phyloP scores from a whole-genome alignment of 2,329 filamentous ascomycete genomes.

The Akanthomyces uredinophilus region DNA sequence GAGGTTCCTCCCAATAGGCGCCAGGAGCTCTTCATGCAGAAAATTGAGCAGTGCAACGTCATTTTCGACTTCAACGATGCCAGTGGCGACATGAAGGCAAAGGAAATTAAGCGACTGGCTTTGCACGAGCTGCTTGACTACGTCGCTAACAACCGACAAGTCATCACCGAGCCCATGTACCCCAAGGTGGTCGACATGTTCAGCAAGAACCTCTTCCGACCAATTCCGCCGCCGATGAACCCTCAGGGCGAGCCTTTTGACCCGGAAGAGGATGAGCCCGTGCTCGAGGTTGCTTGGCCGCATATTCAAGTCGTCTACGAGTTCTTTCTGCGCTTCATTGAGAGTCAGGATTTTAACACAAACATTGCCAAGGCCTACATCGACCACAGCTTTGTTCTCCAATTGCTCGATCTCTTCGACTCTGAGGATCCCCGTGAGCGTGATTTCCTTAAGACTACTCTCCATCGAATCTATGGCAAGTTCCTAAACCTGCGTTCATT shows the following conservation, averaged over 20 bases:
- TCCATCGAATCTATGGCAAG: conserved; percentile 98
- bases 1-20: conserved; percentile 92
- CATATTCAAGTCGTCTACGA: conserved; percentile 99
- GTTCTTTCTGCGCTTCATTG: conserved; percentile 97
- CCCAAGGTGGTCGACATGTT: conserved; percentile 99
- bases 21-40: conserved; percentile 98
- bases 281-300: conserved; percentile 96
- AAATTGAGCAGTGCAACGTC: conserved; percentile 99
- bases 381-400: conserved; percentile 94
- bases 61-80: conserved; percentile 99
- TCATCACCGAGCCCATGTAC: conserved; percentile 99
- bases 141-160: conserved; percentile 95
- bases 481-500: conserved; percentile 97
- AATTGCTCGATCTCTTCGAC: conserved; percentile 95
- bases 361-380: conserved; percentile 99
- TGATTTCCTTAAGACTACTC: conserved; percentile 95
- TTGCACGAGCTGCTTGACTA: conserved; percentile 96
- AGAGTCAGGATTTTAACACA: conserved; percentile 99
- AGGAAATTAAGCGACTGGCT: conserved; percentile 96
- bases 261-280: conserved; percentile 96
- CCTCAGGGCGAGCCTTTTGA: conserved; percentile 98
- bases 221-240: conserved; percentile 94
- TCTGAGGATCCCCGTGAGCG: conserved; percentile 95
- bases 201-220: conserved; percentile 94
- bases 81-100: conserved; percentile 97